Evolutionary conservation across 805 yeast genomes (phyloP), one percentile per base, ranked within the genome.

Genomic region (Schwanniomyces sp.): DNA sequence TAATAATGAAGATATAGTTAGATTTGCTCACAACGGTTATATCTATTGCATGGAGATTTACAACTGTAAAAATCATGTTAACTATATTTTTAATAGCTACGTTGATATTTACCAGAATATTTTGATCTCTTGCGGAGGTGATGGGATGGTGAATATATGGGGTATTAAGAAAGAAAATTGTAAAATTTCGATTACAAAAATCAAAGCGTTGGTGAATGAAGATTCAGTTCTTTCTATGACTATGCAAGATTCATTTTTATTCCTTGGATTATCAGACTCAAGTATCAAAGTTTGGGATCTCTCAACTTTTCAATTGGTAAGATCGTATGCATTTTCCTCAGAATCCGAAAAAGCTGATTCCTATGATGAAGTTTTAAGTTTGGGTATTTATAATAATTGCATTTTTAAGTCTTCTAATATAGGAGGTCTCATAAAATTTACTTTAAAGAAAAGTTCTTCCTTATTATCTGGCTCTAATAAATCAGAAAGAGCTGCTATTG

Each of bases 1-100:
- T 9, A 88, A 89, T 0, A 69, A 82, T 4, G 67, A 74, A 17
- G 85, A 91, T 59, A 79, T 83, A 39, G 74, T 88, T 5, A 72
- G 82, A 5, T 92, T 88, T 66, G 97, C 99, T 2, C 99, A 92
- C 63, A 82, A 88, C 59, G 96, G 98, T 12, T 92, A 88, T 55
- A 84, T 92, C 10, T 91, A 91, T 63, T 77, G 91, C 37, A 80
- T 88, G 79, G 70, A 72, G 24, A 51, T 74, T 14, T 50, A 59
- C 40, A 36, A 49, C 3, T 40, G 53, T 29, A 25, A 24, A n/a
- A 18, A 12, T 10, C 44, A 49, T 10, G 18, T 44, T 9, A 41
- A 56, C 34, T 64, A 62, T 14, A 57, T 64, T 37, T 29, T 58
- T 14, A 49, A 52, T n/a, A 48, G 54, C 24, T 59, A 53, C 37